Evolutionary conservation across 305 asterid genomes (phyloP).

Genomic region (Fraxinus latifolia): DNA sequence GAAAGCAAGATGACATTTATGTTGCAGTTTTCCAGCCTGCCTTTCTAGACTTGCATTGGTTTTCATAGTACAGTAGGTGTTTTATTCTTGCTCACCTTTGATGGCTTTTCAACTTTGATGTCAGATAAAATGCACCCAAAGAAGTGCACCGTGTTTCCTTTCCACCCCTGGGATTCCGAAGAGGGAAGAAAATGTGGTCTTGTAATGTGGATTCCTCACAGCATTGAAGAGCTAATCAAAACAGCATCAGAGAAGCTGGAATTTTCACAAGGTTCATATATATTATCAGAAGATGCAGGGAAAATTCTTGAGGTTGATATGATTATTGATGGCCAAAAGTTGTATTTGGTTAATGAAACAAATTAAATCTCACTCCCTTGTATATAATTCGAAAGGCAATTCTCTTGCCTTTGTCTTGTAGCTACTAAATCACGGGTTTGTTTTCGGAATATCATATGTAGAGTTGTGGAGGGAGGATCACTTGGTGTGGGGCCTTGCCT

Average conservation of each 20-base stretch:
- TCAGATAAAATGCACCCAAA: slow-evolving; percentile 41
- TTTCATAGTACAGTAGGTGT: background rate
- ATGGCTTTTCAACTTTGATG: background rate
- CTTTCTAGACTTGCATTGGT: background rate
- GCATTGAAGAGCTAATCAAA: slow-evolving; percentile 56
- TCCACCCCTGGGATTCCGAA: slow-evolving; percentile 62
- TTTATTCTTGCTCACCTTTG: background rate
- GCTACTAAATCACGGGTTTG: background rate
- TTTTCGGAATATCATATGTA: background rate
- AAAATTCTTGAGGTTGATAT: slow-evolving; percentile 58
- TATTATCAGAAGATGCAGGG: slow-evolving; percentile 81
- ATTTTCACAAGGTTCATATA: slow-evolving; percentile 31
- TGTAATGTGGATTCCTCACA: slow-evolving; percentile 68
- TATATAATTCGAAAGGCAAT: background rate
- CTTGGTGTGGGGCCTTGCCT: background rate
- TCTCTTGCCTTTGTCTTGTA: background rate
- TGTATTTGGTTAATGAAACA: slow-evolving; percentile 48
- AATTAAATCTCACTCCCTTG: slow-evolving; percentile 19
- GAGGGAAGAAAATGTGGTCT: slow-evolving; percentile 54
- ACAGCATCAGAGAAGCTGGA: slow-evolving; percentile 47
- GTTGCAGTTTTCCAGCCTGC: background rate
- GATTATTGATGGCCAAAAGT: slow-evolving; percentile 59
- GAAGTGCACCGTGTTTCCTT: slow-evolving; percentile 76
- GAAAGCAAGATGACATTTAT: background rate
- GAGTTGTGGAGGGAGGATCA: background rate